Conservation (phyloP, 352 stramenopile genomes). For the Pythium pyrilobum region DNA sequence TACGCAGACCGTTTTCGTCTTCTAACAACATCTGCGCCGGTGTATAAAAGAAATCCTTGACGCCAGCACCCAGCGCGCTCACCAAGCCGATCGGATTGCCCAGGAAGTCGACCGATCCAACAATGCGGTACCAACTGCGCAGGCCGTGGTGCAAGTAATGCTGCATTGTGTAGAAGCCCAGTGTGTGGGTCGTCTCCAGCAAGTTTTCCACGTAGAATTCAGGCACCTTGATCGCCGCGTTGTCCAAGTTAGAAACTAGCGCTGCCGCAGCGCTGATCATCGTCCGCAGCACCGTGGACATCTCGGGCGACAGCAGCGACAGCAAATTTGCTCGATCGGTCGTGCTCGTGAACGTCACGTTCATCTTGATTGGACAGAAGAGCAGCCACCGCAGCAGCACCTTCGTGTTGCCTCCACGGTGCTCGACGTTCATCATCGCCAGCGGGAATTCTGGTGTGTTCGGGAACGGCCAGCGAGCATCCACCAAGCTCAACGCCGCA, state of each 20-base stretch:
- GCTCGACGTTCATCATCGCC: conserved; percentile 19
- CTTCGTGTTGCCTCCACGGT: conserved; percentile 55
- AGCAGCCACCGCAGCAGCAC: conserved; percentile 74
- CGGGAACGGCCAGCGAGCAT: conserved; percentile 18
- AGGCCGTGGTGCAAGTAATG: conserved; percentile 83
- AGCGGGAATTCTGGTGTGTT: conserved; percentile 17
- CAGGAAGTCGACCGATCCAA: conserved; percentile 88
- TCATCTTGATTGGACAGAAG: conserved; percentile 82
- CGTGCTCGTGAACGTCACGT: conserved; percentile 85
- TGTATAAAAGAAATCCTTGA: conserved; percentile 95
- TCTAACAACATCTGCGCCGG: conserved; percentile 90
- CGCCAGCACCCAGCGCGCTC: conserved; percentile 82
- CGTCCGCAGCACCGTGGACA: conserved; percentile 73
- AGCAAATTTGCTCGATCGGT: conserved; percentile 77
- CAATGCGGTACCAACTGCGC: conserved; percentile 84
- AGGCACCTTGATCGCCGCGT: conserved; percentile 83
- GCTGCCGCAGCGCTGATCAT: conserved; percentile 76
- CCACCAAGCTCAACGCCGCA: conserved; percentile 21
- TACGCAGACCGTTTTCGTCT: conserved; percentile 80
- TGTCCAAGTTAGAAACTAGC: conserved; percentile 80
- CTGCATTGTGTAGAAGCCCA: conserved; percentile 84
- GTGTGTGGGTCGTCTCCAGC: conserved; percentile 79
- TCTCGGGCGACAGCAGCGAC: conserved; percentile 73
- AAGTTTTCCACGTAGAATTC: conserved; percentile 90
- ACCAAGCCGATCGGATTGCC: conserved; percentile 89